Conservation (phyloP, 352 stramenopile species). For the Phytophthora sp. region DNA sequence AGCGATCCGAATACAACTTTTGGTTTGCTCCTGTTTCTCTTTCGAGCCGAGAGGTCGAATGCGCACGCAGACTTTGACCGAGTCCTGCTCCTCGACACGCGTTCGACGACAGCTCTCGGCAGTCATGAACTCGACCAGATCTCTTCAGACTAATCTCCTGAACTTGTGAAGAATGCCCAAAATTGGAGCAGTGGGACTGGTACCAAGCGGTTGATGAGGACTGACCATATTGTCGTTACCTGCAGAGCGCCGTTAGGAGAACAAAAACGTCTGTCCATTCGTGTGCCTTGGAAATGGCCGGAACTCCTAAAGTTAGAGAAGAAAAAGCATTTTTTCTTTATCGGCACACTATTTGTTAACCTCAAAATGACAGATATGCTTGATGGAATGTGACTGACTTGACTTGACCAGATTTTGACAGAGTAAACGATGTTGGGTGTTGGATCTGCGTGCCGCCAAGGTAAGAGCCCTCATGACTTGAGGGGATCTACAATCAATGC, state of each 20-base stretch:
- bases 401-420: constrained; percentile 8
- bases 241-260: constrained; percentile 12
- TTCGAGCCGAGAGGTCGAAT: constrained; percentile 71
- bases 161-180: constrained; percentile 14
- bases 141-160: constrained; percentile 2
- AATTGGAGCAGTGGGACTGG: neutral
- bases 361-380: too few relatives aligned
- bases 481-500: neutral
- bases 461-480: constrained; percentile 19
- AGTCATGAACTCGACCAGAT: constrained; percentile 24
- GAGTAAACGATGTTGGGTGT: constrained; percentile 2
- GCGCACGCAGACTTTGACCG: constrained; percentile 79
- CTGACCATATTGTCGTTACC: constrained; percentile 39
- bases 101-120: constrained; percentile 28
- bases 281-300: neutral
- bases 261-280: constrained; percentile 22
- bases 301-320: constrained; percentile 30
- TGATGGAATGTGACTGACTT: constrained; percentile 29
- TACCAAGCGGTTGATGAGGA: constrained; percentile 19
- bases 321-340: too few relatives aligned
- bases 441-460: constrained; percentile 4
- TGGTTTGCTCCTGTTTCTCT: constrained; percentile 72
- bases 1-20: constrained; percentile 76
- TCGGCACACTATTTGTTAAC: too few relatives aligned
- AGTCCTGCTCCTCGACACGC: constrained; percentile 52